phyloP scores from a whole-genome alignment of 805 yeast species.

The Lachancea thermotolerans region DNA sequence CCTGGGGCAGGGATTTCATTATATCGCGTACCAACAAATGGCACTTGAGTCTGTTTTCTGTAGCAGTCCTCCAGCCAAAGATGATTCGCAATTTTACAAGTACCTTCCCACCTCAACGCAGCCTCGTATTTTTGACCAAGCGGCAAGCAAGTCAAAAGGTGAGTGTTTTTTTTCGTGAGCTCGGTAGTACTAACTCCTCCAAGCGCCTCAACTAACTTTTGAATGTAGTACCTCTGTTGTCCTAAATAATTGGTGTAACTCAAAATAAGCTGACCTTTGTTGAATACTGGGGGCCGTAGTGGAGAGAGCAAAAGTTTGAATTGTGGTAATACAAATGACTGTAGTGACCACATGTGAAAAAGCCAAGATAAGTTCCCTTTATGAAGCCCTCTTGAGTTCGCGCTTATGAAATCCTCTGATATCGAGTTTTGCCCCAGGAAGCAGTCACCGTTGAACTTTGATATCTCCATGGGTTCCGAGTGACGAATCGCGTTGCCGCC shows the following conservation, averaged over 20 bases:
- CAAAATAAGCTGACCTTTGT: conserved; percentile 48
- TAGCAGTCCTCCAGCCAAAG: conserved; percentile 84
- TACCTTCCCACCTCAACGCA: conserved; percentile 55
- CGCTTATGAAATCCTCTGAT: conserved; percentile 48
- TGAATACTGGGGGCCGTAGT: conserved; percentile 39
- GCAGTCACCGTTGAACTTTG: conserved; percentile 33
- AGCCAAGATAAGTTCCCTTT: conserved; percentile 76
- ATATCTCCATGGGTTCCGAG: conserved; percentile 16
- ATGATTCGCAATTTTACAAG: conserved; percentile 54
- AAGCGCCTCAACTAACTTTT: conserved; percentile 51
- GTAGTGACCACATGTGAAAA: conserved; percentile 53
- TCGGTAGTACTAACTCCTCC: conserved; percentile 75
- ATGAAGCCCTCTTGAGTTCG: conserved; percentile 35
- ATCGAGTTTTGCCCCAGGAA: conserved; percentile 58
- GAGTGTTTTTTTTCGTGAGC: conserved; percentile 59
- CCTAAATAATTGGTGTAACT: conserved; percentile 81
- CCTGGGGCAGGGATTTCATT: conserved; percentile 8
- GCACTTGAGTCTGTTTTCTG: conserved; percentile 4
- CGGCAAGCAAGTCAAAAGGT: conserved; percentile 59
- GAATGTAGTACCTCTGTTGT: conserved; percentile 69
- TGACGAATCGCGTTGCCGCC: conserved; percentile 46
- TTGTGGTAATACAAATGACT: conserved; percentile 49
- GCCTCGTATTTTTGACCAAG: conserved; percentile 71
- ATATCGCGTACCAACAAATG: not conserved
- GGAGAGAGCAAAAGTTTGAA: conserved; percentile 66